Evolutionary conservation across 176 grass and related monocot genomes (phyloP).

Genomic region (Oropetium thomaeum): DNA sequence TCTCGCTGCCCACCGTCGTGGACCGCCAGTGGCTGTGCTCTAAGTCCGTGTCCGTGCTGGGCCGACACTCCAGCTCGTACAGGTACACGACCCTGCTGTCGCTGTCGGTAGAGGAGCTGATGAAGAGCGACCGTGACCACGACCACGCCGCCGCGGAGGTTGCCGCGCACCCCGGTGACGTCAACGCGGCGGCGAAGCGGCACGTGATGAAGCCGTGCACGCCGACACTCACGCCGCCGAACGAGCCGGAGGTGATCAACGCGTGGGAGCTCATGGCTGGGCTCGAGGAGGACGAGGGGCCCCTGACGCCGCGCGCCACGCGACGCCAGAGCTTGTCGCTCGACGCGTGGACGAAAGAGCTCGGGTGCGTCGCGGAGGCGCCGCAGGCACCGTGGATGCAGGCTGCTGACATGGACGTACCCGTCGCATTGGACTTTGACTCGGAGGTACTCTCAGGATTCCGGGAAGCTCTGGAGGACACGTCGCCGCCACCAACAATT

Average conservation of each 20-base stretch:
- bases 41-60: constrained; percentile 35
- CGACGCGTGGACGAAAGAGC: background rate
- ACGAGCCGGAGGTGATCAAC: constrained; percentile 64
- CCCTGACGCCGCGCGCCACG: constrained; percentile 17
- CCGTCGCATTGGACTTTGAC: constrained; percentile 42
- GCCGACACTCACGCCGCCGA: constrained; percentile 50
- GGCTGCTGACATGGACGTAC: constrained; percentile 21
- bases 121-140: constrained; percentile 15
- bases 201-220: background rate
- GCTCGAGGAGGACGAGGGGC: constrained; percentile 45
- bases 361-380: background rate
- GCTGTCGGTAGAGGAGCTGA: constrained; percentile 20
- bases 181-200: background rate
- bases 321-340: background rate
- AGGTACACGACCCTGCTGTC: background rate
- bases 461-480: constrained; percentile 46
- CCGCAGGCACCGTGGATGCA: constrained; percentile 50
- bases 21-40: constrained; percentile 34
- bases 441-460: constrained; percentile 55
- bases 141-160: background rate
- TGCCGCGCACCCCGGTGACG: background rate
- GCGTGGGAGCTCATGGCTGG: constrained; percentile 64
- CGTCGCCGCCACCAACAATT: background rate
- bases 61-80: background rate
- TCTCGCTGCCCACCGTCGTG: constrained; percentile 43